Evolutionary conservation across 305 asterid genomes (phyloP), one percentile per base, ranked within the genome.

Genomic region (Rubia tinctorum): DNA sequence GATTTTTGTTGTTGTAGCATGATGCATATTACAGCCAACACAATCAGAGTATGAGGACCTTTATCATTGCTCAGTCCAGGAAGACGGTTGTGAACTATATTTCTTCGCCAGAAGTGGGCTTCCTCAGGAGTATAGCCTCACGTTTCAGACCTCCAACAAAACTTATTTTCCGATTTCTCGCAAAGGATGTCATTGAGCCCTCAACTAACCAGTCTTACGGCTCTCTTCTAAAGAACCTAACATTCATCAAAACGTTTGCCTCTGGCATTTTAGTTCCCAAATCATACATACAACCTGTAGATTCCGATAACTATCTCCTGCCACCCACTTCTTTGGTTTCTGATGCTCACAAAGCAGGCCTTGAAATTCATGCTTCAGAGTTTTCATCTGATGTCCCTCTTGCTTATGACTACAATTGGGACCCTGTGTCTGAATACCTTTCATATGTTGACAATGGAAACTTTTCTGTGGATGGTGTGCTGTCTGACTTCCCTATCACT

Each of bases 81-180:
- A 75, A 80, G 0, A 75, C 86, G 73, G 51, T 71, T 42, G 69
- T 85, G 58, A 77, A 71, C 76, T 88, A 90, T 71, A 73, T 94
- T 78, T 94, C 99, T 60, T 94, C 99, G 2, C 97, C 96, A 8
- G 98, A 94, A 84, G 90, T 92, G 78, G 86, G 84, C 72, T 94
- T 94, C 83, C 81, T 92, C 71, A 86, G 55, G 68, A 83, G 87
- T 75, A 81, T 91, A 4, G 88, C 55, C 39, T 76, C 88, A 22
- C 80, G 91, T 69, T 75, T 87, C 67, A 84, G 83, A 73, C 76
- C 67, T 72, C 80, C 74, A 47, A 88, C 91, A 11, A 92, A 88
- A 78, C 95, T 85, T 42, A 83, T 94, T 63, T 87, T 94, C 81
- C 89, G 85, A 77, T 87, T 92, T 83, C 85, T 84, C 49, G 79